Evolutionary conservation across 176 grass and related monocot species (phyloP).

Genomic region (Musa itinerans): DNA sequence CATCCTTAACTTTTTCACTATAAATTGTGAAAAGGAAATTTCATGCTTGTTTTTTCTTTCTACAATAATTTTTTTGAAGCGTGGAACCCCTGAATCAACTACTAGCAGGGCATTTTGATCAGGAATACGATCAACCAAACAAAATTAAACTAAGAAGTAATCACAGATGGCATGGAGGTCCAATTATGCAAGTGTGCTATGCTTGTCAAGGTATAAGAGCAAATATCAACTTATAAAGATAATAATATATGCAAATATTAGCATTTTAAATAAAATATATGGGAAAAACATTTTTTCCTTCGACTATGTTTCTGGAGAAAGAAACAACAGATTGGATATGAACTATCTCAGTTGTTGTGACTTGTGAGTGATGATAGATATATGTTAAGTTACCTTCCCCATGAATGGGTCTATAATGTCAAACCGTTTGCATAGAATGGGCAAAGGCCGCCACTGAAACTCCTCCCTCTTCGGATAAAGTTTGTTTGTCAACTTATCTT

Average conservation of each 20-base stretch:
- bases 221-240: no score
- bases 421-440: constrained; percentile 93
- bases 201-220: no score
- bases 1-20: no score
- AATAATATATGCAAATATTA: not conserved
- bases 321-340: not conserved
- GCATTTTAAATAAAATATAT: not conserved
- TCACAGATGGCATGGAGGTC: not conserved
- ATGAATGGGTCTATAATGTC: constrained; percentile 92
- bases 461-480: constrained; percentile 55
- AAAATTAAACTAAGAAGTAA: not conserved
- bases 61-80: no score
- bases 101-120: no score
- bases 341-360: not conserved
- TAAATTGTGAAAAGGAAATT: no score
- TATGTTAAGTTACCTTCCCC: constrained; percentile 56
- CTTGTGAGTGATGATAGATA: not conserved
- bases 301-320: not conserved
- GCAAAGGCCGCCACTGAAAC: constrained; percentile 76
- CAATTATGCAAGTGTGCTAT: not conserved
- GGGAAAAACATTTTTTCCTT: not conserved
- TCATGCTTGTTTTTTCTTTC: no score
- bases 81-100: no score
- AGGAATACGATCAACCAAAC: not conserved
- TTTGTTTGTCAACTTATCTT: constrained; percentile 24